Percentiles rank a stretch among this genome's conserved stretches.
Evolutionary conservation across 2,329 filamentous ascomycete species (phyloP).

Genomic region (Chrysoporthe puriensis): DNA sequence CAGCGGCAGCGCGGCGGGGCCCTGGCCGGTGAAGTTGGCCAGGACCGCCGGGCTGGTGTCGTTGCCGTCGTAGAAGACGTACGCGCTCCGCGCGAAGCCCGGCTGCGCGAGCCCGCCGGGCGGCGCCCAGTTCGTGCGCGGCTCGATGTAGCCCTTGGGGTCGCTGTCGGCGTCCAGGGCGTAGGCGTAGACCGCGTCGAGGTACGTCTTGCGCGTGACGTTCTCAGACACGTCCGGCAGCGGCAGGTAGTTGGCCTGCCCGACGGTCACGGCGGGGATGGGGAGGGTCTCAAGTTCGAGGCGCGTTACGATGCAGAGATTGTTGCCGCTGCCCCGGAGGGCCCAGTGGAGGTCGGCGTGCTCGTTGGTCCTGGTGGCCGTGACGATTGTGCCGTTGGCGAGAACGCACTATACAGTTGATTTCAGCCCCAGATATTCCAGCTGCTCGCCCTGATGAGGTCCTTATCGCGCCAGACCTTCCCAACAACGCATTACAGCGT

Average conservation of each 20-base stretch:
- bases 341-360: constrained; percentile 37
- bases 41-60: neutral
- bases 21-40: constrained; percentile 9
- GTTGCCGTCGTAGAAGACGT: constrained; percentile 8
- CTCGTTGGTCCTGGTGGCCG: constrained; percentile 32
- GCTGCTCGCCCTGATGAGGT: too few relatives aligned
- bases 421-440: too few relatives aligned
- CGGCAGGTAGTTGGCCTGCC: constrained; percentile 2
- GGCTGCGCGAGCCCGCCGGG: neutral
- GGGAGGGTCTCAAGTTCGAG: constrained; percentile 34
- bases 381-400: constrained; percentile 34
- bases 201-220: constrained; percentile 5
- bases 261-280: constrained; percentile 6
- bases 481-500: too few relatives aligned
- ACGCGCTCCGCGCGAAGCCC: neutral
- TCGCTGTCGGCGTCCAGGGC: constrained; percentile 17
- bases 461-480: too few relatives aligned
- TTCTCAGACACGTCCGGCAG: neutral
- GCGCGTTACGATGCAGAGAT: constrained; percentile 39
- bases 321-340: constrained; percentile 34
- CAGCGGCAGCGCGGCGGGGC: neutral
- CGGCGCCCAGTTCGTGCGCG: neutral
- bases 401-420: constrained; percentile 31
- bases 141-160: constrained; percentile 12
- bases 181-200: constrained; percentile 19